Base-by-base conservation (phyloP, 176 grass and related monocot species). In the Stipa capillata region DNA sequence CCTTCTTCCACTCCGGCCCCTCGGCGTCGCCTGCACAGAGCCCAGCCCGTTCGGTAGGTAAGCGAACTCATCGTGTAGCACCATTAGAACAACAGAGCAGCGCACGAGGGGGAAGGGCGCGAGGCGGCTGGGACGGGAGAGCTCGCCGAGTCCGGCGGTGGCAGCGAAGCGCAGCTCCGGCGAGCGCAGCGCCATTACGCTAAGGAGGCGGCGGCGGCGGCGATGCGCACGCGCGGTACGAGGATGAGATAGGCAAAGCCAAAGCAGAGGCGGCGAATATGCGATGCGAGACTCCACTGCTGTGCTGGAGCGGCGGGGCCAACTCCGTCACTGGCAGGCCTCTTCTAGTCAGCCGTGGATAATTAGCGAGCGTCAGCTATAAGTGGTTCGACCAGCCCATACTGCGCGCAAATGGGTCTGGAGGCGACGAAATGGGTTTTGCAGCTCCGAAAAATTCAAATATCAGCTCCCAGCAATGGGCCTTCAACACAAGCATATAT, bases 1-100 rank as follows among this genome's bases (percentile, higher is more conserved):
- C 43, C 49, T 83, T 78, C 83, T 91, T 99, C 97, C 92, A 93
- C 72, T 93, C 87, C 29, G 78, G 69, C 29, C 54, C 52, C 33
- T 83, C 82, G 35, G 63, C 67, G 64, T 62, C 42, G 73, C 81
- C 91, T 98, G 45, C 55, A 36, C 15, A 47, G 43, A 27, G 3
- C 71, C 29, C 17, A 65, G 25, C 54, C 7, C 29, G 32, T 7
- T 79, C 6, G 27, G 15, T 11, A 42, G 53, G 65, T 40, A 42
- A 80, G 49, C 18, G 11, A 43, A 23, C 18, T 7, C n/a, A 25
- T 1, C 5, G 24, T 23, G n/a, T n/a, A n/a, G n/a, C 79, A 11
- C 36, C n/a, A 71, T 14, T 20, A 61, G 55, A 43, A 1, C 2
- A 28, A 1, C 25, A 43, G 13, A 53, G 13, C 5, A 5, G 3